Evolutionary conservation across 1,284 basidiomycete genomes (phyloP).

Genomic region (Paramarasmius palmivorus): DNA sequence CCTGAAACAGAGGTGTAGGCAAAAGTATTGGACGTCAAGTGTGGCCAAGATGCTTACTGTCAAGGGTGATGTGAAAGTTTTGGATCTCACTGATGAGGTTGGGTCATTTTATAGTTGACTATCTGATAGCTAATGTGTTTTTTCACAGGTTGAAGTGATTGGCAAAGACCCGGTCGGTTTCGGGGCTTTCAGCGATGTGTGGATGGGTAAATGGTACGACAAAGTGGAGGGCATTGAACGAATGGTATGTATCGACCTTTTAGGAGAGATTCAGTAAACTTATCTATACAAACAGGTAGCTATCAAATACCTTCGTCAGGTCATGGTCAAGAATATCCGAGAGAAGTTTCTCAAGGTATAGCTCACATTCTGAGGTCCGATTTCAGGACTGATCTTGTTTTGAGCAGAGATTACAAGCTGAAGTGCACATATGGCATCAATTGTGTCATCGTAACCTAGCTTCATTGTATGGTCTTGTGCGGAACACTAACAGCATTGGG

Average conservation of each 20-base stretch:
- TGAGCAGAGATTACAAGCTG: conserved; percentile 48
- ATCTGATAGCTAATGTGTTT: not conserved
- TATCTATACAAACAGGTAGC: conserved; percentile 40
- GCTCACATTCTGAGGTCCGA: not conserved
- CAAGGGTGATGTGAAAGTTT: conserved; percentile 45
- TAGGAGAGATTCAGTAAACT: not conserved
- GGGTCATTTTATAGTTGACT: not conserved
- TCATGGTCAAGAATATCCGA: conserved; percentile 48
- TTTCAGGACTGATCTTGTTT: not conserved
- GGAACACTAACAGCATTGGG: conserved; percentile 46
- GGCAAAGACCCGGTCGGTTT: conserved; percentile 42
- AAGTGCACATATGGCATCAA: conserved; percentile 53
- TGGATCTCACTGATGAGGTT: conserved; percentile 57
- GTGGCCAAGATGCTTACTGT: conserved; percentile 54
- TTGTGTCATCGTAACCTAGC: conserved; percentile 53
- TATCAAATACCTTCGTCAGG: conserved; percentile 55
- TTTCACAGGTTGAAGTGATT: conserved; percentile 20
- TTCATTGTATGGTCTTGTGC: conserved; percentile 50
- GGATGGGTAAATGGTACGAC: conserved; percentile 56
- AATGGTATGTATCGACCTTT: conserved; percentile 26
- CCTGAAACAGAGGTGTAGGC: conserved; percentile 52
- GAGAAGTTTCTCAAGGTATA: conserved; percentile 51
- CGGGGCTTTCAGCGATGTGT: conserved; percentile 60
- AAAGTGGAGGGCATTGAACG: conserved; percentile 37
- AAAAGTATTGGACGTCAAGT: conserved; percentile 51